A percentile compares a stretch with the other conserved stretches of the same genome.
These are phyloP conservation scores for Lipomyces anomalus DNA, from an alignment of 805 yeast genomes.

Conservation along the genomic window DNA sequence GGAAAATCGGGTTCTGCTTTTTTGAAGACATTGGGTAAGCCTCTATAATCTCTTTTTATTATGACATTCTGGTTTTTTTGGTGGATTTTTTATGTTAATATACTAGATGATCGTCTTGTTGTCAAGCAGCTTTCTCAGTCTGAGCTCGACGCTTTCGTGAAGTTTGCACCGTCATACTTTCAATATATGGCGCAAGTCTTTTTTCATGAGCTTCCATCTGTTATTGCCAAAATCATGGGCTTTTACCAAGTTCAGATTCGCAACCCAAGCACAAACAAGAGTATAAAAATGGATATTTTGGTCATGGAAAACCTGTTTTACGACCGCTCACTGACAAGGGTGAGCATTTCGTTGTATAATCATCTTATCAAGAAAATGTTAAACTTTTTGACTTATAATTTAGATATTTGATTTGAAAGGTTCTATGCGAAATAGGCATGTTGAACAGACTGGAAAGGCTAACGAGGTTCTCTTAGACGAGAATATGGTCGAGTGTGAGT, in stretches of 20 bases:
- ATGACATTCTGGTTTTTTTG: too few species aligned
- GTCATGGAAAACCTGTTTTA: constrained; percentile 95
- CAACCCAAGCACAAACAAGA: constrained; percentile 67
- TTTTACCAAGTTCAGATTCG: constrained; percentile 89
- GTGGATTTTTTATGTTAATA: too few species aligned
- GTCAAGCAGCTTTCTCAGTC: constrained; percentile 82
- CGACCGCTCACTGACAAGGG: constrained; percentile 70
- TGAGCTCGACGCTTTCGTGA: constrained; percentile 88
- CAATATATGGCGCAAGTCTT: constrained; percentile 92
- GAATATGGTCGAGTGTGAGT: constrained; percentile 81
- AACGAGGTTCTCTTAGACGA: constrained; percentile 94
- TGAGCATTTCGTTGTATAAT: too few species aligned
- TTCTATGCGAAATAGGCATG: constrained; percentile 95
- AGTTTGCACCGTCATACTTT: constrained; percentile 94
- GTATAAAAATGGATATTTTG: constrained; percentile 79
- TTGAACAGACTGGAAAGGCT: constrained; percentile 90
- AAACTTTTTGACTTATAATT: too few species aligned
- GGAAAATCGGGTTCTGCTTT: constrained; percentile 96
- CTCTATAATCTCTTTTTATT: too few species aligned
- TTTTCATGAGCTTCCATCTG: constrained; percentile 92
- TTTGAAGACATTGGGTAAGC: constrained; percentile 83
- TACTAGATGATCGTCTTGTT: constrained; percentile 81
- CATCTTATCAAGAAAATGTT: too few species aligned
- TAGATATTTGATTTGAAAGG: constrained; percentile 95
- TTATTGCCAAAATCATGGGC: constrained; percentile 90